Percentiles rank a stretch among this genome's conserved stretches.
Conservation (phyloP, 371 early-diverging fungal species). For the Actinomortierella wolfii region DNA sequence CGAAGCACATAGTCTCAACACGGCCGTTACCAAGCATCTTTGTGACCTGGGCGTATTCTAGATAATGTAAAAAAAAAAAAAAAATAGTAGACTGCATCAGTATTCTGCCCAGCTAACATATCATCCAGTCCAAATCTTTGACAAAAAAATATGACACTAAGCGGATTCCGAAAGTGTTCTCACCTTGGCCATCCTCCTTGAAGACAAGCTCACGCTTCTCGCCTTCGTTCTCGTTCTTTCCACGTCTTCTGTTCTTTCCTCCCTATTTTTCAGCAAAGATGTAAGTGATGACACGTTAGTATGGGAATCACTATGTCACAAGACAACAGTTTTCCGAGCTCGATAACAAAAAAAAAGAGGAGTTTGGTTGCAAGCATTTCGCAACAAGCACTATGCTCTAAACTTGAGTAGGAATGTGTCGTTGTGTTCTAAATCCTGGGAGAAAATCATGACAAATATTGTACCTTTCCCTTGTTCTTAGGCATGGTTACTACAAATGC, state of each 20-base stretch:
- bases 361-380: too few relatives aligned
- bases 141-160: too few relatives aligned
- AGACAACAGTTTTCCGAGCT: too few relatives aligned
- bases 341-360: not conserved
- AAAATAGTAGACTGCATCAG: not conserved
- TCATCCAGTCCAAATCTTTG: too few relatives aligned
- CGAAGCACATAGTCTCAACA: conserved; percentile 93
- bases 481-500: conserved; percentile 63
- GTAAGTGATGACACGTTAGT: not conserved
- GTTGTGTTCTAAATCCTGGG: not conserved
- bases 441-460: not conserved
- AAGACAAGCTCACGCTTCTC: conserved; percentile 95
- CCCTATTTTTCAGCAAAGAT: conserved; percentile 62
- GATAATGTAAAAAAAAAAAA: not conserved
- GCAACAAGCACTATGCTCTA: not conserved
- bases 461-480: conserved; percentile 91
- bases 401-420: too few relatives aligned
- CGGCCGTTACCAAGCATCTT: conserved; percentile 98
- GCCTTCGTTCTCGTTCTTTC: conserved; percentile 96
- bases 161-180: not conserved
- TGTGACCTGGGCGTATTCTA: conserved; percentile 94
- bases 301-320: conserved; percentile 7
- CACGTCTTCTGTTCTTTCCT: conserved; percentile 96
- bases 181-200: conserved; percentile 94
- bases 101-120: too few relatives aligned